A percentile compares a stretch with the other conserved stretches of the same genome.
Evolutionary conservation across 164 flowering plant species (phyloP).

Genomic region (Vitis vinifera): DNA sequence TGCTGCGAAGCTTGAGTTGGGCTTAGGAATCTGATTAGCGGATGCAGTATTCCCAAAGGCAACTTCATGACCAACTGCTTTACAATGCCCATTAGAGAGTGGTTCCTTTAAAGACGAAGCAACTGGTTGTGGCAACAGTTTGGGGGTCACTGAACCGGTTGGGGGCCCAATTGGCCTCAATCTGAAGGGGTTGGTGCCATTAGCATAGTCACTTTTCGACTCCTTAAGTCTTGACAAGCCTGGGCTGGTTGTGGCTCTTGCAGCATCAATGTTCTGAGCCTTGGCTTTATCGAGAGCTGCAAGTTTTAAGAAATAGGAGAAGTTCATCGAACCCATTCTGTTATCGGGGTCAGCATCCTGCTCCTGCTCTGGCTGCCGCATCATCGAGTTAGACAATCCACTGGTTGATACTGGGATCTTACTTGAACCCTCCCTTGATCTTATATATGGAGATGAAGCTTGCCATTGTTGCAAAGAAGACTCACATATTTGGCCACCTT

Average conservation of each 20-base stretch:
- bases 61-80: conserved; percentile 1
- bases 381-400: background rate
- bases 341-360: background rate
- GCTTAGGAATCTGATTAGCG: background rate
- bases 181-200: background rate
- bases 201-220: background rate
- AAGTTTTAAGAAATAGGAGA: conserved; percentile 10
- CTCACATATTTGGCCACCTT: background rate
- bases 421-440: background rate
- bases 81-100: conserved; percentile 5
- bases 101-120: background rate
- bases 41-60: background rate
- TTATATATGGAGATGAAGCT: background rate
- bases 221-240: background rate
- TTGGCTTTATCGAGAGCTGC: background rate
- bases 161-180: background rate
- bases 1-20: conserved; percentile 1
- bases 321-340: background rate
- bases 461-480: conserved; percentile 4
- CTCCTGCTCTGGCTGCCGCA: background rate
- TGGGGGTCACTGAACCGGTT: background rate
- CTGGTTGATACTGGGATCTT: background rate
- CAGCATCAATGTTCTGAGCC: background rate
- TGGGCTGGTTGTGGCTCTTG: conserved; percentile 2
- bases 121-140: background rate